A percentile compares a stretch with the other conserved stretches of the same genome.
Conservation (phyloP, 1,139 yeast genomes). For the Saccharomycopsis phalli region DNA sequence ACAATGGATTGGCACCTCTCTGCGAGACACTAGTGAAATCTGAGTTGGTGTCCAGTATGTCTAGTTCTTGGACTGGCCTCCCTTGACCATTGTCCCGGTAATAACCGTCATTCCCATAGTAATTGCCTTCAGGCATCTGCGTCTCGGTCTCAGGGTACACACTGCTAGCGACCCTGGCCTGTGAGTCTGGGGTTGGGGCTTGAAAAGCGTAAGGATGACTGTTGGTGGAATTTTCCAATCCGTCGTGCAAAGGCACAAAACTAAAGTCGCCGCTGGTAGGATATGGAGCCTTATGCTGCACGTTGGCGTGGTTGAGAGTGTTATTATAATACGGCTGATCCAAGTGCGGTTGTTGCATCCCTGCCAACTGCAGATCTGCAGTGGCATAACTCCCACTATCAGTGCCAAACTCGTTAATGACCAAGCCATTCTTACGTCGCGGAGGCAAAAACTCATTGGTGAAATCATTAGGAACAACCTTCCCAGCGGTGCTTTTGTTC, state of each 20-base stretch:
- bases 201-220: constrained; percentile 1
- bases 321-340: background rate
- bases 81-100: background rate
- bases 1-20: constrained; percentile 61
- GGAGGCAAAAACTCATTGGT: constrained; percentile 17
- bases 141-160: constrained; percentile 10
- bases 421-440: background rate
- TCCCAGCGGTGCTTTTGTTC: constrained; percentile 6
- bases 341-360: background rate
- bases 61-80: constrained; percentile 16
- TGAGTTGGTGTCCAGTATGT: constrained; percentile 30
- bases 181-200: constrained; percentile 2
- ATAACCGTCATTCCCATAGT: background rate
- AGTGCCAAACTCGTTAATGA: constrained; percentile 3
- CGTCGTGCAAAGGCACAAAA: constrained; percentile 19
- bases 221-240: background rate
- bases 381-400: constrained; percentile 11
- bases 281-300: constrained; percentile 15
- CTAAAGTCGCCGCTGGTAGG: constrained; percentile 9
- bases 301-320: constrained; percentile 9
- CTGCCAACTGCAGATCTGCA: constrained; percentile 3
- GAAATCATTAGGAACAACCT: constrained; percentile 10
- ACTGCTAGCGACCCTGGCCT: constrained; percentile 8
- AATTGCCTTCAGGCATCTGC: background rate
- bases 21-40: constrained; percentile 77